Evolutionary conservation across 768 basidiomycete genomes (phyloP).

Genomic region (Macrolepiota dolichaula): DNA sequence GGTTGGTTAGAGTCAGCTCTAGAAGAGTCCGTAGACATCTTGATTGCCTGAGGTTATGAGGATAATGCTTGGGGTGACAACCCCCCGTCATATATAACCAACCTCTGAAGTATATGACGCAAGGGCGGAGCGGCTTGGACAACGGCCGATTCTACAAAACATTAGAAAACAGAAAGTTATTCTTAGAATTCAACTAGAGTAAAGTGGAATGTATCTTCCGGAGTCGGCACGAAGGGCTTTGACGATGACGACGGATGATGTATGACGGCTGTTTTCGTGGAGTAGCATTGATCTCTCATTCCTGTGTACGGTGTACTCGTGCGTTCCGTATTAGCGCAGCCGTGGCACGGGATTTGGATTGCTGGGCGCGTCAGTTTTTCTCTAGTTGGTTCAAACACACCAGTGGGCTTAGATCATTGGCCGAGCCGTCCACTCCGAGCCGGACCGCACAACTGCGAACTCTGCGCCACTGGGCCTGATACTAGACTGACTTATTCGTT

Average conservation of each 20-base stretch:
- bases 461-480: too few relatives aligned
- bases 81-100: background rate
- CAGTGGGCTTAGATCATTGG: too few relatives aligned
- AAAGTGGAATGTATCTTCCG: background rate
- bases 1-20: background rate
- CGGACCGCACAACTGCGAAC: too few relatives aligned
- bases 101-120: background rate
- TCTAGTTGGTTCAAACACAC: too few relatives aligned
- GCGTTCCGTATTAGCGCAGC: too few relatives aligned
- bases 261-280: too few relatives aligned
- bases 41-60: background rate
- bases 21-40: background rate
- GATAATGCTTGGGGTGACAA: too few relatives aligned
- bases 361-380: too few relatives aligned
- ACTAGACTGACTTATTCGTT: background rate
- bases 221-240: background rate
- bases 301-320: too few relatives aligned
- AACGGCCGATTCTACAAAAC: background rate
- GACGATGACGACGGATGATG: background rate
- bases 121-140: background rate
- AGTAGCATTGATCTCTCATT: too few relatives aligned
- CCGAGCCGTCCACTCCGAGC: too few relatives aligned
- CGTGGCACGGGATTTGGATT: too few relatives aligned
- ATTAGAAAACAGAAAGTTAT: background rate
- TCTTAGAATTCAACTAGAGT: background rate